Conservation (phyloP, 1,284 basidiomycete species). For the Macrocystidia cucumis region DNA sequence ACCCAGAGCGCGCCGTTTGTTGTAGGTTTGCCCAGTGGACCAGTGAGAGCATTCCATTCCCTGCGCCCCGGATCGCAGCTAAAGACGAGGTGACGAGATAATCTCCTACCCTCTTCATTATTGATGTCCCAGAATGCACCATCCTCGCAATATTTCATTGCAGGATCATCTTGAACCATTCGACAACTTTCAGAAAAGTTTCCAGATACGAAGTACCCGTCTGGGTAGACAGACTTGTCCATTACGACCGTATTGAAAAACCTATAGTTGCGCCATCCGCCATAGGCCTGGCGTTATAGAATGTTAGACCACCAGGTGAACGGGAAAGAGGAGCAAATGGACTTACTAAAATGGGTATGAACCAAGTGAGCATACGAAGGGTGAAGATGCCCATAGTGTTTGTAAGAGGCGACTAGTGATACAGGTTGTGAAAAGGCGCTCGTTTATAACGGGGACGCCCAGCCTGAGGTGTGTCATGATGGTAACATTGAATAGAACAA, state of each 20-base stretch:
- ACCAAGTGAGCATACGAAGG: too few species aligned
- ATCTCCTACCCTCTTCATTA: constrained; percentile 12
- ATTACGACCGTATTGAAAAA: constrained; percentile 32
- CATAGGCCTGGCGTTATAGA: too few species aligned
- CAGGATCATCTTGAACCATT: constrained; percentile 25
- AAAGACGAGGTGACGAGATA: constrained; percentile 19
- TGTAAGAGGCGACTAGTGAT: too few species aligned
- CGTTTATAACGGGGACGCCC: too few species aligned
- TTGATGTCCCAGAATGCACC: constrained; percentile 50
- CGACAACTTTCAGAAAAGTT: constrained; percentile 36
- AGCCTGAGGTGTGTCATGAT: too few species aligned
- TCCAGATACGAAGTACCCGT: constrained; percentile 39
- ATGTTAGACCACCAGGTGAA: too few species aligned
- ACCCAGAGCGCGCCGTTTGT: constrained; percentile 35
- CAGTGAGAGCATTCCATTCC: constrained; percentile 38
- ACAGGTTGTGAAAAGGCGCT: too few species aligned
- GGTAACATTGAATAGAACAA: too few species aligned
- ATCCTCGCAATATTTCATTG: constrained; percentile 55
- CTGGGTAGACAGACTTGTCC: constrained; percentile 31
- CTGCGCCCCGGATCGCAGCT: constrained; percentile 28
- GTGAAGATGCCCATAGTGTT: too few species aligned
- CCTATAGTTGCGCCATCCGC: constrained; percentile 34
- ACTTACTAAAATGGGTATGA: too few species aligned
- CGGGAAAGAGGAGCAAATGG: too few species aligned
- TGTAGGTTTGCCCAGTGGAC: constrained; percentile 35